Evolutionary conservation across 192 early-diverging fungal species (phyloP), one percentile per base, ranked within the genome.

Genomic region (Podila epigama): DNA sequence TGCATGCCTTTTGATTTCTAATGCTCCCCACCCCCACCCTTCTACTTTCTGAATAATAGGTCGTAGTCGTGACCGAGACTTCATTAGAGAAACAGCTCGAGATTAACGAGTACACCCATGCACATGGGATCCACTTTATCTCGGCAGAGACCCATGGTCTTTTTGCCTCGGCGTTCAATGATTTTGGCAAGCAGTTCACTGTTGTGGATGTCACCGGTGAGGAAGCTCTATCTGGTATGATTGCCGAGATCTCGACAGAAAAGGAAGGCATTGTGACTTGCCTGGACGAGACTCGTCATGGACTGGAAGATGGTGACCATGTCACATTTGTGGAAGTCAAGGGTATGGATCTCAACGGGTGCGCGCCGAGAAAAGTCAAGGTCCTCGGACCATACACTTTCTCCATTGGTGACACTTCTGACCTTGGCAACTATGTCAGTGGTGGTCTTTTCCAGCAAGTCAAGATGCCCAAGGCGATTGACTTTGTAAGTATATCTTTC

Each of bases 361-460:
- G 87, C 63, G 84, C 86, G 53, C 93, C 97, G 27, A 87, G 90
- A 55, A 88, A 90, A 65, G 77, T 99, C 77, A 95, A 92, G 64
- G 92, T 96, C 1, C 75, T 93, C n/a, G 91, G 94, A 51, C 98
- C 98, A 32, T 98, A 98, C 79, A 97, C 97, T 11, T 99, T 98
- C 81, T 93, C 88, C 58, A 98, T 99, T 68, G 98, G 97, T 18
- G 94, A 98, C 69, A 95, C 95, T 9, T 86, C 81, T 20, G 71
- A 62, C 13, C 86, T 97, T 55, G 89, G 92, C 32, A 79, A 81
- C 10, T 98, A 98, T 82, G 81, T 73, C 32, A 80, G 88, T 39
- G 95, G 97, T 1, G 98, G 98, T 33, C 81, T 95, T 54, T 99
- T 97, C 87, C 92, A 91, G 50, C 97, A 99, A 87, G 98, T 98